phyloP scores from a whole-genome alignment of 140 eudicot species.

The Erigeron philadelphicus region DNA sequence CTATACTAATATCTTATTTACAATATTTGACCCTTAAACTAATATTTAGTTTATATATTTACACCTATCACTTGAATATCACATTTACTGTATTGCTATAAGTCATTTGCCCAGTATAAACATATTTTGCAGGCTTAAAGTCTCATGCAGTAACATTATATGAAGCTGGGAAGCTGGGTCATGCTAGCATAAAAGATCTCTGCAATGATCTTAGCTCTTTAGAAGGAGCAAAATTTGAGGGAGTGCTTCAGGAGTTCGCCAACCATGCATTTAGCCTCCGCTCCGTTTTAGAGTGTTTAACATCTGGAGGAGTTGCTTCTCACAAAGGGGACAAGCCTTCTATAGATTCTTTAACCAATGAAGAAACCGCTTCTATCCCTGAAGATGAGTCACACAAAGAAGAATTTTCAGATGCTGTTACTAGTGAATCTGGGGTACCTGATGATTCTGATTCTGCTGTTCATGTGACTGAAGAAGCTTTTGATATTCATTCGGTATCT shows the following conservation, averaged over 20 bases:
- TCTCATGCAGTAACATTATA: constrained; percentile 95
- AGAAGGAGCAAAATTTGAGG: constrained; percentile 92
- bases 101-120: constrained; percentile 15
- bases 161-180: constrained; percentile 95
- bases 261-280: constrained; percentile 98
- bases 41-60: too few relatives aligned
- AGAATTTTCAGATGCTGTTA: constrained; percentile 23
- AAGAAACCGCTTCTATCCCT: constrained; percentile 28
- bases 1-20: too few relatives aligned
- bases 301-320: constrained; percentile 69
- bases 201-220: constrained; percentile 82
- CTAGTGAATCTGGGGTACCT: constrained; percentile 21
- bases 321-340: constrained; percentile 34
- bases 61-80: constrained; percentile 7
- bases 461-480: constrained; percentile 25
- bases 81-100: constrained; percentile 19
- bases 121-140: constrained; percentile 66
- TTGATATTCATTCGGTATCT: constrained; percentile 24
- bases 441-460: constrained; percentile 30
- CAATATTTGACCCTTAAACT: too few relatives aligned
- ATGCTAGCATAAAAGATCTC: constrained; percentile 88
- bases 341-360: constrained; percentile 29
- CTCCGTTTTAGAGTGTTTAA: constrained; percentile 69
- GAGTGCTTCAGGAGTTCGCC: constrained; percentile 96
- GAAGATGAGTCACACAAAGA: constrained; percentile 25